phyloP scores from a whole-genome alignment of 352 stramenopile species.

The Phytophthora nicotianae region DNA sequence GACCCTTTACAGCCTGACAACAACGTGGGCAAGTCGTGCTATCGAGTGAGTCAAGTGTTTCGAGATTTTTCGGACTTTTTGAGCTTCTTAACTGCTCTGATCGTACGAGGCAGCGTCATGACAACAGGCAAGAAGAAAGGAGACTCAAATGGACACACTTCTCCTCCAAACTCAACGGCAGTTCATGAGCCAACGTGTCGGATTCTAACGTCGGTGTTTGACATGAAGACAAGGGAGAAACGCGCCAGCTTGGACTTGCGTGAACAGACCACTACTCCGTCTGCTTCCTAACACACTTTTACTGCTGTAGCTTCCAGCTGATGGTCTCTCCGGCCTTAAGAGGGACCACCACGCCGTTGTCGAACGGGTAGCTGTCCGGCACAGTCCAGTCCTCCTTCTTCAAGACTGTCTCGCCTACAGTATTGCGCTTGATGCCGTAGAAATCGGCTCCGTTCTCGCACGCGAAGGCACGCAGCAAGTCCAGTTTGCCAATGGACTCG shows the following conservation, averaged over 20 bases:
- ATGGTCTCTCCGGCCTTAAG: slow-evolving; percentile 94
- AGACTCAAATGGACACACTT: slow-evolving; percentile 6
- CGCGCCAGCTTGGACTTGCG: slow-evolving; percentile 47
- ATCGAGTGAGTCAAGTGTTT: slow-evolving; percentile 84
- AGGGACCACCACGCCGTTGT: slow-evolving; percentile 86
- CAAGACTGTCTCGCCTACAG: slow-evolving; percentile 80
- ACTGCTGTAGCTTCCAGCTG: slow-evolving; percentile 80
- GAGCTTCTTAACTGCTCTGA: slow-evolving; percentile 80
- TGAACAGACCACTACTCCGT: slow-evolving; percentile 24
- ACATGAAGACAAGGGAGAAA: slow-evolving; percentile 67
- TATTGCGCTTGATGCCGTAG: slow-evolving; percentile 95
- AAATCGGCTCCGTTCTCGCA: slow-evolving; percentile 96
- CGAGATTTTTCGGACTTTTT: slow-evolving; percentile 85
- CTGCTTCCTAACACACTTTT: slow-evolving; percentile 24
- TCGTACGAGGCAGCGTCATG: slow-evolving; percentile 81
- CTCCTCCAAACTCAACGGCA: slow-evolving; percentile 9
- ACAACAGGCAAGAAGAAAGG: slow-evolving; percentile 52
- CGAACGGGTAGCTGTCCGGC: slow-evolving; percentile 92
- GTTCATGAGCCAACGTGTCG: slow-evolving; percentile 43
- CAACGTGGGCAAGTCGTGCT: slow-evolving; percentile 87
- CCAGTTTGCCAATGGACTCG: slow-evolving; percentile 91
- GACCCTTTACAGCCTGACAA: slow-evolving; percentile 75
- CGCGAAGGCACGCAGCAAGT: slow-evolving; percentile 95
- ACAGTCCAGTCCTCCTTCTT: slow-evolving; percentile 92
- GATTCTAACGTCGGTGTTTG: slow-evolving; percentile 67